A percentile compares a stretch with the other conserved stretches of the same genome.
Evolutionary conservation across 1,139 yeast species (phyloP).

Genomic region (Sugiyamaella sp.): DNA sequence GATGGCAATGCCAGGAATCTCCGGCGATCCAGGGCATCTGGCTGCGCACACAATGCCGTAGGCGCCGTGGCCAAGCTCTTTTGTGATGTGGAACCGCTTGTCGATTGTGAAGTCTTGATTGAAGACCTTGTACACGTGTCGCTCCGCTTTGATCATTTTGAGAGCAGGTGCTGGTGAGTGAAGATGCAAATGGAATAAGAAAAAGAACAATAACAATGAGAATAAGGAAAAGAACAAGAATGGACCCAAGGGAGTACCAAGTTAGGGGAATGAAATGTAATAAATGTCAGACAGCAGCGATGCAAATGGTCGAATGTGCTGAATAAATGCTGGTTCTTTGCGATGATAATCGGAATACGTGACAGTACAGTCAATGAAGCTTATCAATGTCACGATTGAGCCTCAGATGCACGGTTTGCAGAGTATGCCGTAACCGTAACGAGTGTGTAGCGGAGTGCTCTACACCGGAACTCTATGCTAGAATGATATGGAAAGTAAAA

Average conservation of each 20-base stretch:
- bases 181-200: background rate
- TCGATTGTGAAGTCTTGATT: conserved; percentile 91
- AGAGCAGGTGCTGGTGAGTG: background rate
- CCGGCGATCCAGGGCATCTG: conserved; percentile 67
- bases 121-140: conserved; percentile 62
- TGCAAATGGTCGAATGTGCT: no score
- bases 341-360: no score
- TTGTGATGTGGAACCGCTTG: conserved; percentile 77
- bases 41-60: conserved; percentile 97
- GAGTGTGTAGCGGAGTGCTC: no score
- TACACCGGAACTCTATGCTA: no score
- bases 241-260: no score
- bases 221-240: background rate
- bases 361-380: no score
- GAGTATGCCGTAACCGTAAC: no score
- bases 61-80: conserved; percentile 96
- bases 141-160: conserved; percentile 35
- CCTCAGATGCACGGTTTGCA: background rate
- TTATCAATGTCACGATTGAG: background rate
- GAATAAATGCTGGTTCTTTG: no score
- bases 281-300: no score
- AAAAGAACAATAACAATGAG: background rate
- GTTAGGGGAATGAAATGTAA: no score
- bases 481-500: background rate
- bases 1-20: conserved; percentile 74